These are phyloP conservation scores for Periconia macrospinosa DNA, from an alignment of 2,329 filamentous ascomycete species.

Conservation along the genomic window DNA sequence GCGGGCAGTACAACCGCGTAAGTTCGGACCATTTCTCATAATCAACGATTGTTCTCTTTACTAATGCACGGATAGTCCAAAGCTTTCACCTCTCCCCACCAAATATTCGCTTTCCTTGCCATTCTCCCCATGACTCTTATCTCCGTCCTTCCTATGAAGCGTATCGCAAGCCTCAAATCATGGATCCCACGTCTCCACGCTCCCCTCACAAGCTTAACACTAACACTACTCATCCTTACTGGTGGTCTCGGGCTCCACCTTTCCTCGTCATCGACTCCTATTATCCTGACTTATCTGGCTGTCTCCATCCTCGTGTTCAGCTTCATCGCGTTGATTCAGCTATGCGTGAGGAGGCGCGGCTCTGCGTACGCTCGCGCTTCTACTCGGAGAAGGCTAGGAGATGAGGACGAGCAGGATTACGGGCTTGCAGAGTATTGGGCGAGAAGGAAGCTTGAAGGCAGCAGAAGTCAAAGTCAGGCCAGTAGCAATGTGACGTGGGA, in stretches of 20 bases:
- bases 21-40: slow-evolving; percentile 8
- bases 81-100: slow-evolving; percentile 49
- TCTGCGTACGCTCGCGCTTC: slow-evolving; percentile 26
- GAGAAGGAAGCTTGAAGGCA: slow-evolving; percentile 13
- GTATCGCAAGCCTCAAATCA: slow-evolving; percentile 39
- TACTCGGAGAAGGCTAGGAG: slow-evolving; percentile 6
- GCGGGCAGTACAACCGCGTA: slow-evolving; percentile 45
- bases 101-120: slow-evolving; percentile 56
- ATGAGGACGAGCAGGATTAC: slow-evolving; percentile 25
- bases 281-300: slow-evolving; percentile 32
- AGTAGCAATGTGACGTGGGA: slow-evolving; percentile 1
- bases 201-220: slow-evolving; percentile 46
- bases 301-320: slow-evolving; percentile 26
- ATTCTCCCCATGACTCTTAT: slow-evolving; percentile 32
- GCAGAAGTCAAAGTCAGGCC: slow-evolving; percentile 4
- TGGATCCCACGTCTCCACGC: slow-evolving; percentile 43
- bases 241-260: slow-evolving; percentile 39
- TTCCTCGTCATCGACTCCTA: slow-evolving; percentile 20
- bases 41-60: slow-evolving; percentile 2
- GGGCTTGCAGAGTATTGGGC: slow-evolving; percentile 21
- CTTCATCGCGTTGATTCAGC: slow-evolving; percentile 21
- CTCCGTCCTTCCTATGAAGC: slow-evolving; percentile 23
- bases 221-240: slow-evolving; percentile 31
- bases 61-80: slow-evolving; percentile 40
- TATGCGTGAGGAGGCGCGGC: slow-evolving; percentile 30